Conservation (phyloP, 1,284 basidiomycete genomes). For the Ceratobasidium theobromae region DNA sequence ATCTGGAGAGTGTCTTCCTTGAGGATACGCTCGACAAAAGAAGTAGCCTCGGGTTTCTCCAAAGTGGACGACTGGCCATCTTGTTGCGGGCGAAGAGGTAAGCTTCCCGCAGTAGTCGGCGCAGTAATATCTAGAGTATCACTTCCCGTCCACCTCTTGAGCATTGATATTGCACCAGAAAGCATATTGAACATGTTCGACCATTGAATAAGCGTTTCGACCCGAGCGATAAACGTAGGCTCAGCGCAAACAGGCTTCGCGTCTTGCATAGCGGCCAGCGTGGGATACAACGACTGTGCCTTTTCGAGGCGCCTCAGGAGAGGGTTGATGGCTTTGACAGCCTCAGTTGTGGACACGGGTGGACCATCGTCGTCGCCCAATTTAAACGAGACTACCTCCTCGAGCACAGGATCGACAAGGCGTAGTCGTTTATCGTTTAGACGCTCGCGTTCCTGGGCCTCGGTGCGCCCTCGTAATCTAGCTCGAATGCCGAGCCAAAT, state of each 20-base stretch:
- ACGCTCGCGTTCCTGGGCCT: constrained; percentile 79
- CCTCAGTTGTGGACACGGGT: constrained; percentile 50
- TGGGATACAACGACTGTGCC: constrained; percentile 86
- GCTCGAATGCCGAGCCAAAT: constrained; percentile 93
- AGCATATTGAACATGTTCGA: constrained; percentile 69
- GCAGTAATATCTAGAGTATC: constrained; percentile 85
- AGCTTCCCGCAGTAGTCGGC: constrained; percentile 47
- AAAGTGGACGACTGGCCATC: constrained; percentile 25
- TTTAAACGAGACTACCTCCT: constrained; percentile 62
- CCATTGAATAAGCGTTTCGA: constrained; percentile 89
- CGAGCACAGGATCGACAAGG: constrained; percentile 78
- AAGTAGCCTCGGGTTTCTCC: constrained; percentile 55
- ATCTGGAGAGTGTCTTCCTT: constrained; percentile 95
- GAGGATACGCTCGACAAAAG: constrained; percentile 90
- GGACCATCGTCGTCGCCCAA: constrained; percentile 5
- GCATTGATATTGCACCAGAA: constrained; percentile 76
- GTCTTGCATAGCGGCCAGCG: constrained; percentile 71
- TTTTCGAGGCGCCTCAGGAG: constrained; percentile 80
- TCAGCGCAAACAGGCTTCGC: constrained; percentile 76
- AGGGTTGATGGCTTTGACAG: constrained; percentile 70
- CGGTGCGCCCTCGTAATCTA: constrained; percentile 74
- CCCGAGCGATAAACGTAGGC: constrained; percentile 68
- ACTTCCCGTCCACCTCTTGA: constrained; percentile 90
- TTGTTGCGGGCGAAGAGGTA: constrained; percentile 17
- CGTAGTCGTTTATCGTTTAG: constrained; percentile 82